Base-by-base conservation (phyloP, 106 monocot species). In the Narthecium ossifragum region DNA sequence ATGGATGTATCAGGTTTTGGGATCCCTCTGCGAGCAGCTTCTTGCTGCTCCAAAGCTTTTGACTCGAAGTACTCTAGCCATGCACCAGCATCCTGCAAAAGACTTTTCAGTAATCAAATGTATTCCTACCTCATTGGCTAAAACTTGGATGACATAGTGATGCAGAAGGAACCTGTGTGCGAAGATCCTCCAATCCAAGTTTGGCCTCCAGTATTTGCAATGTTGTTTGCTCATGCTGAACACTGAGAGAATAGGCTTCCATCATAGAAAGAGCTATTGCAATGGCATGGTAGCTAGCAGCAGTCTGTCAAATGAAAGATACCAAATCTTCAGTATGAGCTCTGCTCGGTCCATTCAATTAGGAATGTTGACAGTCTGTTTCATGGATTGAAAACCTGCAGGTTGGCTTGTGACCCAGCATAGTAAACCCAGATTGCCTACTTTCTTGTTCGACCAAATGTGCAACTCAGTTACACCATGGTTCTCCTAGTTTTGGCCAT, bases 1-100 rank as follows among this genome's bases (percentile, higher is more conserved):
- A 96, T 96, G 31, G 94, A 90, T 59, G 90, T 76, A 76, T 96
- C 90, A 71, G 83, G 94, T 46, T 90, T 96, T 45, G 90, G 94
- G 29, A 86, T 75, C 57, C 94, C 94, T 61, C 67, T 81, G 18
- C 89, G 89, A 58, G 73, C 75, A 59, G 94, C 90, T 74, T 96
- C 94, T 68, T 90, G 94, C 66, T 96, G 90, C 48, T 96, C 94
- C 40, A 83, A 43, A 64, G 73, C 90, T 78, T 69, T 96, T 40
- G 90, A 90, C 61, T 96, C 94, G 73, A 96, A 96, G 75, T 90
- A 96, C 21, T 96, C 94, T 20, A 96, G 83, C 94, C 94, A 96
- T 43, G 86, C 85, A 60, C 78, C 86, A 51, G 94, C 86, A 86
- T 96, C 94, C 94, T 96, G 55, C 34, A 73, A 27, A 57, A 40